Evolutionary conservation across 495 filamentous ascomycete species (phyloP).

Genomic region (Apiosordaria backusii): DNA sequence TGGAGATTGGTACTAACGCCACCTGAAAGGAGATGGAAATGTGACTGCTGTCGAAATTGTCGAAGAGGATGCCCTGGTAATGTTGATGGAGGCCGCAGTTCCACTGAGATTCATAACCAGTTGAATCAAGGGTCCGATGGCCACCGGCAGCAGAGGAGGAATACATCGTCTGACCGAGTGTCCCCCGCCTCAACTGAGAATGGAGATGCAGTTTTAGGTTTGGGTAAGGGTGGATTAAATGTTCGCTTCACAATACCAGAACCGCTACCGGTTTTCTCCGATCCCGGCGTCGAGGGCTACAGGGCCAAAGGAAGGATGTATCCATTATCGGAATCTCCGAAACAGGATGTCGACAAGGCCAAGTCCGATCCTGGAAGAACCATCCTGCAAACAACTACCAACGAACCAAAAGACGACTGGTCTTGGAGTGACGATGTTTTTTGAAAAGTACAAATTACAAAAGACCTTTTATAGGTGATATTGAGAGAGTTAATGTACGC

Average conservation of each 20-base stretch:
- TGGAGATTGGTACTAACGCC: neutral
- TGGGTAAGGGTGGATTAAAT: neutral
- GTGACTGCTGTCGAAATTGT: neutral
- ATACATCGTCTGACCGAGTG: neutral
- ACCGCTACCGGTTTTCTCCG: neutral
- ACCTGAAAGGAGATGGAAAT: neutral
- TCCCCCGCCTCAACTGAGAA: neutral
- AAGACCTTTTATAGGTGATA: too few species aligned
- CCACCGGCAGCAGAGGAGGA: neutral
- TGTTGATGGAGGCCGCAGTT: neutral
- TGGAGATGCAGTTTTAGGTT: neutral
- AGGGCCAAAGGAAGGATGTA: neutral
- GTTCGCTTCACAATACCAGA: neutral
- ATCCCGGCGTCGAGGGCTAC: neutral
- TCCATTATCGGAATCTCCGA: neutral
- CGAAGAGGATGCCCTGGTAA: neutral
- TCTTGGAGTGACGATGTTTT: neutral
- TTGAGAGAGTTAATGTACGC: too few species aligned
- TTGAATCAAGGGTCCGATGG: neutral
- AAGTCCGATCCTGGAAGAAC: neutral
- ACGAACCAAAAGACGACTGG: neutral
- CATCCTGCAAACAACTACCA: neutral
- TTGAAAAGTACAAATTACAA: neutral
- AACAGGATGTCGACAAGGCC: neutral
- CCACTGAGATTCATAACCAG: too few species aligned